Conservation (phyloP, 495 filamentous ascomycete genomes). For the Podospora pseudoanserina region DNA sequence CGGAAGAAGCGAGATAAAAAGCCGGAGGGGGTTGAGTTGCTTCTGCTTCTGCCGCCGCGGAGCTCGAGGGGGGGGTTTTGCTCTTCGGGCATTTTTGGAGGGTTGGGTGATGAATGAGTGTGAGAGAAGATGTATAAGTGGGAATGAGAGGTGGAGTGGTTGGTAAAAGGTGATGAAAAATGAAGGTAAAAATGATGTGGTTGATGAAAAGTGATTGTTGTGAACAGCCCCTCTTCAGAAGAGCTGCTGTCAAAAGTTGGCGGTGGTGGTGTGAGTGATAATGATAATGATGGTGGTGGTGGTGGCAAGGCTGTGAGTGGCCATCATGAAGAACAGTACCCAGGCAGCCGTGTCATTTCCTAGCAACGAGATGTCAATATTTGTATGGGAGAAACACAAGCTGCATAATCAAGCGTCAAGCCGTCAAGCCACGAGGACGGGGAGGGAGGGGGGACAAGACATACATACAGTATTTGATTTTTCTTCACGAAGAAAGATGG, state of each 20-base stretch:
- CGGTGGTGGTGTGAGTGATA: neutral
- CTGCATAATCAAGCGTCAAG: neutral
- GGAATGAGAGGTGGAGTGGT: neutral
- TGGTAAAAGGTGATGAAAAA: neutral
- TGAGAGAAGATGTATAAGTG: neutral
- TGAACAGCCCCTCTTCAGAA: neutral
- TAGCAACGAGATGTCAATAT: neutral
- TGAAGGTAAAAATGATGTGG: neutral
- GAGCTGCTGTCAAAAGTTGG: neutral
- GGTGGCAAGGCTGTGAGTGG: slow-evolving; percentile 2
- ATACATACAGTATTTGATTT: neutral
- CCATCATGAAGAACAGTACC: neutral
- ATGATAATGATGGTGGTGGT: neutral
- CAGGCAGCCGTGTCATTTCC: neutral
- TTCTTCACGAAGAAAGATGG: neutral
- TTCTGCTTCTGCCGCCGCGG: neutral
- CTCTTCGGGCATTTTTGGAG: neutral
- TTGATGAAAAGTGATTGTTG: neutral
- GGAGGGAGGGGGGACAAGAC: neutral
- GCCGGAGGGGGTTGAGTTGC: neutral
- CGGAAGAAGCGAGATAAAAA: neutral
- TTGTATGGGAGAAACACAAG: neutral
- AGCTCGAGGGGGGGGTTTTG: neutral
- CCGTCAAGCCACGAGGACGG: neutral
- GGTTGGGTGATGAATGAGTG: neutral